phyloP scores from a whole-genome alignment of 169 alveolate species.

The Pseudocohnilembus persalinus region DNA sequence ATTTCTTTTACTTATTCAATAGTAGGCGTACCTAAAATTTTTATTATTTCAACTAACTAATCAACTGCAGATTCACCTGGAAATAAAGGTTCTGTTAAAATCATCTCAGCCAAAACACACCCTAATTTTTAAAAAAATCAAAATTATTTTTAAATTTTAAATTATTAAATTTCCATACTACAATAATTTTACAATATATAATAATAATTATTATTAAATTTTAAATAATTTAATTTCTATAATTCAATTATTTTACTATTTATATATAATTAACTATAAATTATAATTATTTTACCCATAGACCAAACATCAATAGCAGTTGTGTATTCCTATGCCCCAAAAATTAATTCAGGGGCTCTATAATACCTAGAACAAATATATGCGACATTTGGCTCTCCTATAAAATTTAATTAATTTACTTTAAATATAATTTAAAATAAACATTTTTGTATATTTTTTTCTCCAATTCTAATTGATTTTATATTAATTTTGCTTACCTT shows the following conservation, averaged over 20 bases:
- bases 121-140: neutral
- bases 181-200: too few relatives aligned
- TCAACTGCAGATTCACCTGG: conserved; percentile 69
- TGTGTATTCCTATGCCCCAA: conserved; percentile 97
- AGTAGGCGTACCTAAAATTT: conserved; percentile 81
- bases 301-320: conserved; percentile 98
- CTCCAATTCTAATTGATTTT: too few relatives aligned
- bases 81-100: conserved; percentile 53
- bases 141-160: too few relatives aligned
- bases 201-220: too few relatives aligned
- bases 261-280: too few relatives aligned
- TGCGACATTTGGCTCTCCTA: conserved; percentile 94
- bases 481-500: conserved; percentile 26
- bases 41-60: conserved; percentile 58
- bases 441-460: conserved; percentile 20
- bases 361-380: conserved; percentile 98
- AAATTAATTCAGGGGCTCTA: conserved; percentile 99
- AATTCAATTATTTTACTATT: too few relatives aligned
- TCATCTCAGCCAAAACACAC: conserved; percentile 54
- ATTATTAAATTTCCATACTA: too few relatives aligned
- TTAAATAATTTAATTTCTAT: too few relatives aligned
- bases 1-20: conserved; percentile 66
- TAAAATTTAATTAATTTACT: neutral
- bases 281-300: conserved; percentile 76
- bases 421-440: conserved; percentile 1